Conservation (phyloP, 306 rosid species). For the Senna siamea region DNA sequence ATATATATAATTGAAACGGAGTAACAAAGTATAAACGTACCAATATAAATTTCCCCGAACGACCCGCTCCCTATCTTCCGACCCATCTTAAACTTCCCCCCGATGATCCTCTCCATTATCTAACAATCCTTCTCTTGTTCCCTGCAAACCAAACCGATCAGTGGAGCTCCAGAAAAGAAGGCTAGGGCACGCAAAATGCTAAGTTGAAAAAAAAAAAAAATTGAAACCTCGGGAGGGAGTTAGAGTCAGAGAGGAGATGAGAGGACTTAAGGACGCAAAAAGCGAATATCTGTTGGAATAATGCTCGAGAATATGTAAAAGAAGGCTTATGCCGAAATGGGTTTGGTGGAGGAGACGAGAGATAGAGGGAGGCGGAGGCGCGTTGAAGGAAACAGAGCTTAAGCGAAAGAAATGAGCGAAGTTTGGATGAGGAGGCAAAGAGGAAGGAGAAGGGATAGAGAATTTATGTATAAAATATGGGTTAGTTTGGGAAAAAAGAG, state of each 20-base stretch:
- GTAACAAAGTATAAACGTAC: slow-evolving; percentile 19
- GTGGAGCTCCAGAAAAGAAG: background rate
- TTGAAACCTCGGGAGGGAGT: background rate
- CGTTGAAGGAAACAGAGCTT: background rate
- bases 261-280: background rate
- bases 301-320: background rate
- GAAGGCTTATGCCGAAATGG: background rate
- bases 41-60: slow-evolving; percentile 71
- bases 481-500: slow-evolving; percentile 2
- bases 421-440: background rate
- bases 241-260: background rate
- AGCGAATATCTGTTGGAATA: too few species aligned
- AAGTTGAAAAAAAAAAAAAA: background rate
- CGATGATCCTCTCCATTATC: slow-evolving; percentile 68
- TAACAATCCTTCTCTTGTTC: background rate
- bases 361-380: background rate
- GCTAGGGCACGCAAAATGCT: background rate
- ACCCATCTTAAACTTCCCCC: slow-evolving; percentile 68
- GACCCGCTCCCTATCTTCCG: slow-evolving; percentile 82
- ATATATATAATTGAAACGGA: too few species aligned
- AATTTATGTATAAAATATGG: slow-evolving; percentile 4
- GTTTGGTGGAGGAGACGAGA: background rate
- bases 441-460: too few species aligned
- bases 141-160: background rate
- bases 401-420: background rate